Conservation (phyloP, 2,329 filamentous ascomycete species). For the Botrytis tulipae region DNA sequence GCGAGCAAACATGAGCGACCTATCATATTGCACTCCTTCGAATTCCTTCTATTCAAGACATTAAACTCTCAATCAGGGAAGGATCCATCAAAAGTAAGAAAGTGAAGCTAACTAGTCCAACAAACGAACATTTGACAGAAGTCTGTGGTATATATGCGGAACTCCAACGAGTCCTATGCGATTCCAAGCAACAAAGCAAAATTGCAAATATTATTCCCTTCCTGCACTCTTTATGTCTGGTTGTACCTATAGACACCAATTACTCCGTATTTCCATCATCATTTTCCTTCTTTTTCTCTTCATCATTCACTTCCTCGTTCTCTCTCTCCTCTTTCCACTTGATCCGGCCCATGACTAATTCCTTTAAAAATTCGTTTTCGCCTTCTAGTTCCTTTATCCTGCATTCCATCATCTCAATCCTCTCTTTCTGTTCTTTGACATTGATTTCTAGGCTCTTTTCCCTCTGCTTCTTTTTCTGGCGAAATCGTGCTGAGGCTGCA, state of each 20-base stretch:
- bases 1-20: neutral
- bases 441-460: slow-evolving; percentile 79
- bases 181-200: neutral
- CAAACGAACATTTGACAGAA: neutral
- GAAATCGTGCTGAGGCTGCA: slow-evolving; percentile 82
- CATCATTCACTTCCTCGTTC: slow-evolving; percentile 37
- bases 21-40: neutral
- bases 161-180: neutral
- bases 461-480: slow-evolving; percentile 92
- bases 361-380: slow-evolving; percentile 78
- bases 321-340: slow-evolving; percentile 39
- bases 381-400: slow-evolving; percentile 72
- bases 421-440: slow-evolving; percentile 77
- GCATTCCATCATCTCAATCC: slow-evolving; percentile 68
- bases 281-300: slow-evolving; percentile 17
- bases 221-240: neutral
- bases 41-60: neutral
- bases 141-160: neutral
- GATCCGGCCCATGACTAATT: slow-evolving; percentile 66
- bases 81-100: neutral
- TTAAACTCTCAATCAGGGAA: neutral
- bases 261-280: neutral
- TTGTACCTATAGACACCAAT: neutral
- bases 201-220: neutral
- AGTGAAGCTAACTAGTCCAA: neutral